Conservation (phyloP, 163 green algal species). For the Chlamydomonas reinhardtii region DNA sequence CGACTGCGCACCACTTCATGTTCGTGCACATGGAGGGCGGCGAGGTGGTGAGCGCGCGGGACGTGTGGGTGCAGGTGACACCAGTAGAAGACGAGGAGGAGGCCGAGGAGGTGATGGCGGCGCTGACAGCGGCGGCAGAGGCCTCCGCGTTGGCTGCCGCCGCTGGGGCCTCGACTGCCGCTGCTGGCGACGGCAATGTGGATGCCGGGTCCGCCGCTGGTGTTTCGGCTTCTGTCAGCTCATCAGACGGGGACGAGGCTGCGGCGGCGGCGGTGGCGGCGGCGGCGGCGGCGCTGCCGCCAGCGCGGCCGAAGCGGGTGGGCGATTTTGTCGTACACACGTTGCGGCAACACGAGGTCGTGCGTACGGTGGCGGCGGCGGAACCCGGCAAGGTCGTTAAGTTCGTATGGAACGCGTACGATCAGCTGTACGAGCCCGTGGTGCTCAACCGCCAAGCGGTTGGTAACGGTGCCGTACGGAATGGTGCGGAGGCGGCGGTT, state of each 20-base stretch:
- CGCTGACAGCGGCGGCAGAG: neutral
- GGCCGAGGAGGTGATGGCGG: conserved; percentile 12
- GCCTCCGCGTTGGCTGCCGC: neutral
- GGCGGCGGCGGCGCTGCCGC: neutral
- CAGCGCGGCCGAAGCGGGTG: neutral
- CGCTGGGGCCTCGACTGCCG: too few species aligned
- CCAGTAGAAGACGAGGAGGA: neutral
- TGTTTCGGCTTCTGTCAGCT: too few species aligned
- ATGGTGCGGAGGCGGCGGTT: too few species aligned
- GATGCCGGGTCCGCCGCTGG: too few species aligned
- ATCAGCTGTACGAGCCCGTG: conserved; percentile 27
- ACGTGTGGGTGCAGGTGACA: conserved; percentile 70
- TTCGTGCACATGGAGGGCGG: conserved; percentile 63
- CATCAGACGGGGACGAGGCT: too few species aligned
- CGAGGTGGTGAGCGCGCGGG: conserved; percentile 56
- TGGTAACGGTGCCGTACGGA: too few species aligned
- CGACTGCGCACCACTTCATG: conserved; percentile 73
- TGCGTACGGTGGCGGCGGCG: conserved; percentile 26
- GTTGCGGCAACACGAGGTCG: conserved; percentile 1
- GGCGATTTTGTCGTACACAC: conserved; percentile 24
- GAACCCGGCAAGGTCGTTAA: conserved; percentile 14
- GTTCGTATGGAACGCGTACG: conserved; percentile 46
- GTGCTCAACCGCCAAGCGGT: neutral
- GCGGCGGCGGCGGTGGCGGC: neutral
- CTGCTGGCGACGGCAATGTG: too few species aligned